phyloP scores from a whole-genome alignment of 2,329 filamentous ascomycete genomes.

The Botrytis medusae region DNA sequence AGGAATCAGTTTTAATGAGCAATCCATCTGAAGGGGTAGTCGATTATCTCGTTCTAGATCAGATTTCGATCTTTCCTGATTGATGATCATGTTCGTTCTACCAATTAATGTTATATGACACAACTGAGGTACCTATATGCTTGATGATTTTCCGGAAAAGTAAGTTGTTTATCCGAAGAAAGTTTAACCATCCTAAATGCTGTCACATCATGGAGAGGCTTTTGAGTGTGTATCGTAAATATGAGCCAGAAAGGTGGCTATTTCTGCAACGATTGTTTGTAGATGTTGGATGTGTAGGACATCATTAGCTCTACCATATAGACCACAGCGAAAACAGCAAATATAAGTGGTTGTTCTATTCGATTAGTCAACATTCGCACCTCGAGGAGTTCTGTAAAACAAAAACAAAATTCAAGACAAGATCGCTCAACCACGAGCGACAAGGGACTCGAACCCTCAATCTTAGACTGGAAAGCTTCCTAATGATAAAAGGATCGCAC shows the following conservation, averaged over 20 bases:
- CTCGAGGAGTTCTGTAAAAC: neutral
- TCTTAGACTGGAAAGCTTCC: conserved; percentile 16
- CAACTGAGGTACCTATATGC: neutral
- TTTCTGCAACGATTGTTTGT: too few relatives aligned
- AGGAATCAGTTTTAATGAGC: neutral
- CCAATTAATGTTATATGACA: neutral
- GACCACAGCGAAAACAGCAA: neutral
- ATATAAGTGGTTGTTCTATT: neutral
- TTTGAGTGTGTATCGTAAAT: neutral
- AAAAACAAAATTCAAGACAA: neutral
- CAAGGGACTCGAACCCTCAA: conserved; percentile 19
- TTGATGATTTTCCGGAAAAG: neutral
- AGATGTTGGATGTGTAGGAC: neutral
- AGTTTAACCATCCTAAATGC: neutral
- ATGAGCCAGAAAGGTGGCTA: too few relatives aligned
- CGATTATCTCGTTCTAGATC: neutral
- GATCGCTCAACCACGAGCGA: neutral
- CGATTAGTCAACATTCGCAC: neutral
- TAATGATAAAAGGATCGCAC: conserved; percentile 18
- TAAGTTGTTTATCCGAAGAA: too few relatives aligned
- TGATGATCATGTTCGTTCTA: too few relatives aligned
- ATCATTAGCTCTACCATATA: neutral
- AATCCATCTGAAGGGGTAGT: neutral
- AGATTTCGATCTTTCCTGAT: too few relatives aligned
- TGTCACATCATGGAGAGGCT: neutral